Base-by-base conservation (phyloP, 2,329 filamentous ascomycete genomes). In the Fusarium zealandicum region DNA sequence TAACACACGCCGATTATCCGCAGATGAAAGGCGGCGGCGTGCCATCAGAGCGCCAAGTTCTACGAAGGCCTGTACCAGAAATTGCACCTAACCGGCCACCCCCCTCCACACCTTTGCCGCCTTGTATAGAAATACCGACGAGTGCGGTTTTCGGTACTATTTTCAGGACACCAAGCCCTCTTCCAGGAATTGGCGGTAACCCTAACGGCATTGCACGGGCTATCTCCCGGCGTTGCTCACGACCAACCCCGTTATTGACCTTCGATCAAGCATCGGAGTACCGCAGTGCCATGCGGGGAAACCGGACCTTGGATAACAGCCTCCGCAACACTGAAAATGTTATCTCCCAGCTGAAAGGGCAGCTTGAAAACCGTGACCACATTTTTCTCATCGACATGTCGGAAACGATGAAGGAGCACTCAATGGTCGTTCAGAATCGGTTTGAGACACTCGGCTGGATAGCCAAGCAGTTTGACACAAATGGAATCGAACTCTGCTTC, bases 361-460 rank as follows among this genome's bases (percentile, higher is more conserved):
- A 35, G 20, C 48, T 59, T 0, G 8, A 18, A 9, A 30, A 35
- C 3, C 37, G 57, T 5, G 57, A 57, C 20, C 45, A 57, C 9
- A 38, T 59, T 1, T 57, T 53, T 38, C 50, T 50, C 18, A 35
- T 59, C n/a, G 53, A 59, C 6, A 41, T 25, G 3, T 59, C 57
- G 3, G 1, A 5, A n/a, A 36, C 53, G 5, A 59, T 59, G 57
- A 2, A 9, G 1, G 8, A 14, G 5, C 17, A 53, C 20, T 22
- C 28, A 3, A 2, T 5, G 1, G 30, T 50, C 8, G n/a, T 33
- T 11, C 14, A 6, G 12, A 16, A 41, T 2, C 41, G 12, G 2
- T 56, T 57, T 13, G 6, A 42, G 18, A 14, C 28, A 4, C 36
- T 53, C 13, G 33, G 44, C 13, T 54, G 42, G 30, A n/a, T 59